A percentile compares a stretch with the other conserved stretches of the same genome.
Evolutionary conservation across 1,284 basidiomycete genomes (phyloP).

Genomic region (Vanrija sp.): DNA sequence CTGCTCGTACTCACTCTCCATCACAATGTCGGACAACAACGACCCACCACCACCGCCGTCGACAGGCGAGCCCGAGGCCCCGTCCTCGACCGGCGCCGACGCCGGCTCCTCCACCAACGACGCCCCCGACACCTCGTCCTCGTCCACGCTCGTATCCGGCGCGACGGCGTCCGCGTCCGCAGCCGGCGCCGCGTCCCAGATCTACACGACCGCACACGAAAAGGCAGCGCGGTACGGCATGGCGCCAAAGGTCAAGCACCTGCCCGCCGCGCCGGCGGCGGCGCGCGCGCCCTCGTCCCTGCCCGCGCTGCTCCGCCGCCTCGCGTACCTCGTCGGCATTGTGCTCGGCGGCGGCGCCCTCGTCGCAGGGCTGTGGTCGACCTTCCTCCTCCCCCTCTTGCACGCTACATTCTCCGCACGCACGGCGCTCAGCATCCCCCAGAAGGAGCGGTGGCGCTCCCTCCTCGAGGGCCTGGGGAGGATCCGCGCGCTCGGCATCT

Average conservation of each 20-base stretch:
- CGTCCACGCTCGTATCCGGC: background rate
- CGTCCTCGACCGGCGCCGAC: background rate
- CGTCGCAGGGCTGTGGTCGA: slow-evolving; percentile 37
- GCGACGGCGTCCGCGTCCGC: background rate
- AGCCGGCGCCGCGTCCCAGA: background rate
- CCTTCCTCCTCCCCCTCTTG: slow-evolving; percentile 43
- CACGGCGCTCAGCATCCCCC: slow-evolving; percentile 36
- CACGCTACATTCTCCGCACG: slow-evolving; percentile 45
- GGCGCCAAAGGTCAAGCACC: slow-evolving; percentile 5
- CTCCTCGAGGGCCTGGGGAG: slow-evolving; percentile 20
- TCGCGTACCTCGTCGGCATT: slow-evolving; percentile 40
- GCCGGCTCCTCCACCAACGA: background rate
- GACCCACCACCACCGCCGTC: slow-evolving; percentile 35
- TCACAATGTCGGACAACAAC: slow-evolving; percentile 18
- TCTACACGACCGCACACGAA: too few species aligned
- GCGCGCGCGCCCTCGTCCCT: slow-evolving; percentile 3
- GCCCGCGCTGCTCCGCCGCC: slow-evolving; percentile 27
- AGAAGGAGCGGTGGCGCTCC: slow-evolving; percentile 21
- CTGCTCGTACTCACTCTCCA: background rate
- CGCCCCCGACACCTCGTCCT: background rate
- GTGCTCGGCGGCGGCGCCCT: slow-evolving; percentile 36
- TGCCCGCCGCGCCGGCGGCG: slow-evolving; percentile 4
- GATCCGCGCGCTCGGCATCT: slow-evolving; percentile 20
- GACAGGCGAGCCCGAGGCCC: slow-evolving; percentile 27
- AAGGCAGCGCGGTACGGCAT: background rate